These are phyloP conservation scores for Borovskyia barvae DNA, from an alignment of 208 protist species.

Conservation along the genomic window DNA sequence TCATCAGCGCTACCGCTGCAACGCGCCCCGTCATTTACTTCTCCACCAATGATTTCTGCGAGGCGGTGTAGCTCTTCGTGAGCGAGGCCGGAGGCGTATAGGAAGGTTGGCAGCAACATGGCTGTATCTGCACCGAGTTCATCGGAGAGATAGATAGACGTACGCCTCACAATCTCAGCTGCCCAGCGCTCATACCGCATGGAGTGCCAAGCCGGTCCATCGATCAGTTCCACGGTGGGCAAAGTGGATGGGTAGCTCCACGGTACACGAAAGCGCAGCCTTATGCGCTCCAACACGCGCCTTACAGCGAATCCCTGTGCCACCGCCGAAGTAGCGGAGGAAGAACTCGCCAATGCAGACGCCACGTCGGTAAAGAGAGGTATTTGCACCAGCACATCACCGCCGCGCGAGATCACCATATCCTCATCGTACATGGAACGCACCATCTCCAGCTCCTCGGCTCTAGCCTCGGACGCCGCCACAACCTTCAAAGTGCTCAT, in stretches of 20 bases:
- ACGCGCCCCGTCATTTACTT: conserved; percentile 7
- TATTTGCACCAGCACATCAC: conserved; percentile 12
- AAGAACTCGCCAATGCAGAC: conserved; percentile 50
- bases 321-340: conserved; percentile 20
- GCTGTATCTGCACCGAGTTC: conserved; percentile 39
- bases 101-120: conserved; percentile 66
- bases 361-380: conserved; percentile 20
- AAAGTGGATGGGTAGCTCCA: conserved; percentile 48
- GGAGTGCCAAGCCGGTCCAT: conserved; percentile 47
- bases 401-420: conserved; percentile 13
- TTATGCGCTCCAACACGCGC: conserved; percentile 33
- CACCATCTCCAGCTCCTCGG: conserved; percentile 76
- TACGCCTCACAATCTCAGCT: conserved; percentile 29
- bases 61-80: conserved; percentile 31
- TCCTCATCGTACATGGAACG: conserved; percentile 72
- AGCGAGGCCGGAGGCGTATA: conserved; percentile 47
- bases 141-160: conserved; percentile 43
- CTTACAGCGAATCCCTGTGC: conserved; percentile 8
- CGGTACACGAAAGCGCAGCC: conserved; percentile 46
- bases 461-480: conserved; percentile 29
- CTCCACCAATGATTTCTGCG: conserved; percentile 24
- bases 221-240: conserved; percentile 42
- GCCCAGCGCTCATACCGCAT: conserved; percentile 61
- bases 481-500: conserved; percentile 14
- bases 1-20: not conserved